A percentile compares a stretch with the other conserved stretches of the same genome.
These are phyloP conservation scores for Ormosia semicastrata DNA, from an alignment of 306 rosid species.

Conservation along the genomic window DNA sequence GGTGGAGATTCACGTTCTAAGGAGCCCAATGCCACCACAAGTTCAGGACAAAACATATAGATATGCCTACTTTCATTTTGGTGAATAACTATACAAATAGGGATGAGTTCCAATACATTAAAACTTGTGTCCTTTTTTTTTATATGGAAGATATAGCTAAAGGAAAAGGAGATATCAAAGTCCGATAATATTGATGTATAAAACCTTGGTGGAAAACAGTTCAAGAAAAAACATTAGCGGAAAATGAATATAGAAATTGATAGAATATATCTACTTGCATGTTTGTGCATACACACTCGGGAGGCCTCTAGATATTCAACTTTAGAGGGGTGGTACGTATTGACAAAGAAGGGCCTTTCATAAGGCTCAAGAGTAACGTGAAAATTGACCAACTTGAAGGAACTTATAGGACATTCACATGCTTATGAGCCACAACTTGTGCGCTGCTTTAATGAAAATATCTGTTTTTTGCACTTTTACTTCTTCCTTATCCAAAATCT, in stretches of 20 bases:
- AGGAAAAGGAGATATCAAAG: too few relatives aligned
- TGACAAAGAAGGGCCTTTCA: constrained; percentile 14
- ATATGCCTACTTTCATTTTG: too few relatives aligned
- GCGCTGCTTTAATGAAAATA: not conserved
- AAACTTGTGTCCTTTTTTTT: too few relatives aligned
- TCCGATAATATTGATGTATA: too few relatives aligned
- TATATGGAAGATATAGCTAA: too few relatives aligned
- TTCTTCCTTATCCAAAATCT: not conserved
- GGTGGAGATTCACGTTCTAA: too few relatives aligned
- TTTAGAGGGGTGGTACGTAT: not conserved
- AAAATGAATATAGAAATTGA: not conserved
- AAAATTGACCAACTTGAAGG: constrained; percentile 22
- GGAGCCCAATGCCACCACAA: too few relatives aligned
- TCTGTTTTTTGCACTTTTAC: not conserved
- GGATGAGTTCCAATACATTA: not conserved
- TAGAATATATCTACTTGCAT: not conserved
- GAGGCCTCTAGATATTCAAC: constrained; percentile 7
- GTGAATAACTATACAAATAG: too few relatives aligned
- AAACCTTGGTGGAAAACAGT: too few relatives aligned
- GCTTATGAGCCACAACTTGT: constrained; percentile 24
- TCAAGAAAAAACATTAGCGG: not conserved
- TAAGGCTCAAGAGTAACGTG: constrained; percentile 29
- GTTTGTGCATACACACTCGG: not conserved
- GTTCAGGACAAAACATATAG: too few relatives aligned
- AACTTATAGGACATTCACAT: constrained; percentile 14